Evolutionary conservation across 108 stramenopile genomes (phyloP).

Genomic region (Nitzschia inconspicua): DNA sequence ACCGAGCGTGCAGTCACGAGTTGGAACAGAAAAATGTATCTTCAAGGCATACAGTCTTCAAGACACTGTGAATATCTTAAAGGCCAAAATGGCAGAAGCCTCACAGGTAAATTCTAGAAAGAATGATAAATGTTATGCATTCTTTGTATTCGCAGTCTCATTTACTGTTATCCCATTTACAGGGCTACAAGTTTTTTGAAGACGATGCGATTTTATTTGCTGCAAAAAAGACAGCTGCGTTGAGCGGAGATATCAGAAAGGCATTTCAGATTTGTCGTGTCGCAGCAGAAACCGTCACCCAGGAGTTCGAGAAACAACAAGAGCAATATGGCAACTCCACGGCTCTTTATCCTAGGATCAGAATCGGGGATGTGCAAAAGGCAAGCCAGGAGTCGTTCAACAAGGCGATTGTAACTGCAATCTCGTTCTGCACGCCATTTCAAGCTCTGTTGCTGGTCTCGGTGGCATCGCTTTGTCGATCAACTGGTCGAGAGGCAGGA

Average conservation of each 20-base stretch:
- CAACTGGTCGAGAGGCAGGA: conserved; percentile 47
- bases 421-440: conserved; percentile 51
- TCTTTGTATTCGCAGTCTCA: too few species aligned
- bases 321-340: conserved; percentile 4
- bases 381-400: conserved; percentile 56
- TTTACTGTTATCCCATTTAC: too few species aligned
- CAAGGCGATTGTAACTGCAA: conserved; percentile 38
- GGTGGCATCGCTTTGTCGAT: conserved; percentile 52
- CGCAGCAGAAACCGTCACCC: conserved; percentile 75
- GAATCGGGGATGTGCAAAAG: conserved; percentile 63
- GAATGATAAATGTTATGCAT: too few species aligned
- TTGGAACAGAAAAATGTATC: conserved; percentile 55
- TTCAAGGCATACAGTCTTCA: conserved; percentile 62
- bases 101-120: conserved; percentile 39
- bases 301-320: conserved; percentile 21
- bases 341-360: conserved; percentile 31
- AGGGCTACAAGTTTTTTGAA: conserved; percentile 49
- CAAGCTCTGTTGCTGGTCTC: conserved; percentile 73
- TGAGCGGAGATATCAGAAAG: conserved; percentile 91
- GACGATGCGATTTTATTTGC: conserved; percentile 82
- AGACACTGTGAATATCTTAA: conserved; percentile 55
- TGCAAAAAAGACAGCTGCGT: conserved; percentile 81
- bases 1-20: conserved; percentile 74
- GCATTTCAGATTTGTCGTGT: conserved; percentile 88
- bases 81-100: conserved; percentile 54